Base-by-base conservation (phyloP, 768 basidiomycete genomes). In the Lactarius evosmus region DNA sequence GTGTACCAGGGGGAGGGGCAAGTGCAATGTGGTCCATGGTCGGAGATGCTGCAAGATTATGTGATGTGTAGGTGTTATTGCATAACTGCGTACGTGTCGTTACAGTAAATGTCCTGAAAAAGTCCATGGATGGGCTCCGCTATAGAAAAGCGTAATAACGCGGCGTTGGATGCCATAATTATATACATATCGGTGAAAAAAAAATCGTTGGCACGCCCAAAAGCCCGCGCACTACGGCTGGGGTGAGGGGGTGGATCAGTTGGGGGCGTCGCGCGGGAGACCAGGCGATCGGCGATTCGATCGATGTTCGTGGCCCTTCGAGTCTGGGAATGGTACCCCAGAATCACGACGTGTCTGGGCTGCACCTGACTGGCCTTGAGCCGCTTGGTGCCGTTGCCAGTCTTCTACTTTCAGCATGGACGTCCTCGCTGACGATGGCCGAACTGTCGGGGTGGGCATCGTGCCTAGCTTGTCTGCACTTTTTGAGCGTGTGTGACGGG, bases 341-440 rank as follows among this genome's bases (percentile, higher is more conserved):
- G 77, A 73, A 74, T 62, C 74, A 16, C 68, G 66, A 51, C 72
- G 69, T 30, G 65, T 41, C 12, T 56, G 67, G 50, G 67, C 36
- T 36, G 58, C 49, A 55, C 66, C 49, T 19, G 61, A 62, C 55
- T 68, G 69, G 17, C 65, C 69, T 25, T 73, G 72, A 51, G 84
- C 81, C 58, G 83, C 78, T 72, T 92, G 91, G 69, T 85, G 81
- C 67, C 83, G 82, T 74, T 90, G 86, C 91, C 91, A 93, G 72
- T 91, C 91, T 73, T 91, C 88, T 44, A 93, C 91, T 72, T 91
- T 91, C 78, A 92, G 74, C 72, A 81, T 84, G 46, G 89, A 91
- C 73, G 87, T 73, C 53, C 88, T 83, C 69, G 83, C 85, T 50
- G 87, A 84, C 38, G 83, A 77, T 32, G 77, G 71, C 44, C 62